Evolutionary conservation across 306 rosid species (phyloP).

Genomic region (Fagus sylvatica): DNA sequence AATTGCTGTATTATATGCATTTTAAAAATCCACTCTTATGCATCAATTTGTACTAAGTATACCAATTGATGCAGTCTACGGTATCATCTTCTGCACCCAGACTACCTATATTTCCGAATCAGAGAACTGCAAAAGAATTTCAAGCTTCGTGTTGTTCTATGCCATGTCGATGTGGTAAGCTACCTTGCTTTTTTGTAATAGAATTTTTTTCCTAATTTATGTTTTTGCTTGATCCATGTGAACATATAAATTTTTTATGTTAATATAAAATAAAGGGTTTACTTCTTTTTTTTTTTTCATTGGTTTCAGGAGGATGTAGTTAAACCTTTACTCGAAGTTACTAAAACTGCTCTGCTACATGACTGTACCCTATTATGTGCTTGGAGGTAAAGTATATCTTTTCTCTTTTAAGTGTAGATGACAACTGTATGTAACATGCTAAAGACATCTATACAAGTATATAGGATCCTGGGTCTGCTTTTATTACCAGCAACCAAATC

Average conservation of each 20-base stretch:
- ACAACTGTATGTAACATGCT: not conserved
- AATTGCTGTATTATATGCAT: slow-evolving; percentile 15
- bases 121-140: slow-evolving; percentile 88
- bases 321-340: slow-evolving; percentile 94
- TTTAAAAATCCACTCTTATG: slow-evolving; percentile 11
- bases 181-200: not conserved
- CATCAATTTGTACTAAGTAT: slow-evolving; percentile 18
- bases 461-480: slow-evolving; percentile 9
- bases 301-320: slow-evolving; percentile 84
- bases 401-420: slow-evolving; percentile 24
- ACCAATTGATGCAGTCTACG: slow-evolving; percentile 78
- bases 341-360: slow-evolving; percentile 94
- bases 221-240: slow-evolving; percentile 12
- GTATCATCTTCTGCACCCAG: slow-evolving; percentile 94
- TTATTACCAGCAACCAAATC: slow-evolving; percentile 7
- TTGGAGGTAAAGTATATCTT: slow-evolving; percentile 63
- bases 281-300: slow-evolving; percentile 6
- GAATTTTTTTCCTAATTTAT: slow-evolving; percentile 11
- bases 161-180: slow-evolving; percentile 95
- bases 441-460: slow-evolving; percentile 19
- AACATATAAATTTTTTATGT: slow-evolving; percentile 8
- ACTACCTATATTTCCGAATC: slow-evolving; percentile 80
- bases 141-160: slow-evolving; percentile 86
- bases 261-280: slow-evolving; percentile 10
- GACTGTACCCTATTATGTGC: slow-evolving; percentile 90